phyloP scores from a whole-genome alignment of 73 alveolate species.

The Paraurostyla sp. region DNA sequence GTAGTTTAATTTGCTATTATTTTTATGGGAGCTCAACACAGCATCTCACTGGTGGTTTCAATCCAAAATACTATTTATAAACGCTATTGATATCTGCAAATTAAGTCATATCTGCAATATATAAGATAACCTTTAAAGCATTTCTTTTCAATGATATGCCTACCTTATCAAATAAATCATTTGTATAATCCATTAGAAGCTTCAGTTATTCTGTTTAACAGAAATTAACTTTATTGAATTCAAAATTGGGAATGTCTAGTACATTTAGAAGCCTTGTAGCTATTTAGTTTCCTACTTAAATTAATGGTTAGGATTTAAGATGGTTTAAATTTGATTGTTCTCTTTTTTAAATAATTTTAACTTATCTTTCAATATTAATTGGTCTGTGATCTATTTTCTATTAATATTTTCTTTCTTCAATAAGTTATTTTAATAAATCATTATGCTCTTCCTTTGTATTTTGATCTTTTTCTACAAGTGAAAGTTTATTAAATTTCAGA shows the following conservation, averaged over 20 bases:
- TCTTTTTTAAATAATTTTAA: background rate
- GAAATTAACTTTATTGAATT: background rate
- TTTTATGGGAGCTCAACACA: slow-evolving; percentile 61
- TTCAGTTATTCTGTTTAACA: slow-evolving; percentile 46
- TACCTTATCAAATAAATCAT: slow-evolving; percentile 21
- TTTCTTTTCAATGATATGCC: background rate
- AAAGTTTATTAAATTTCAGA: slow-evolving; percentile 43
- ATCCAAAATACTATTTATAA: slow-evolving; percentile 64
- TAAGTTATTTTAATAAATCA: background rate
- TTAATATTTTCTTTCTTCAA: background rate
- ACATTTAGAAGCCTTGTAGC: background rate
- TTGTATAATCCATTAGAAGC: background rate
- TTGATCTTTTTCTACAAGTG: slow-evolving; percentile 65
- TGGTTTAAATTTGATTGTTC: background rate
- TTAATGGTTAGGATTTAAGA: background rate
- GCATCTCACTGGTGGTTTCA: slow-evolving; percentile 80
- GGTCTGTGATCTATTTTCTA: background rate
- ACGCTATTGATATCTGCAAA: slow-evolving; percentile 63
- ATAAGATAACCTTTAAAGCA: slow-evolving; percentile 48
- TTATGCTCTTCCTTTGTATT: slow-evolving; percentile 12
- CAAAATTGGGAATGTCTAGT: background rate
- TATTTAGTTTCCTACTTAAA: background rate
- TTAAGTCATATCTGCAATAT: slow-evolving; percentile 58
- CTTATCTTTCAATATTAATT: no score
- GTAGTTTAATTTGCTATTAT: background rate